phyloP scores from a whole-genome alignment of 176 grass and related monocot genomes.

The Cenchrus americanus region DNA sequence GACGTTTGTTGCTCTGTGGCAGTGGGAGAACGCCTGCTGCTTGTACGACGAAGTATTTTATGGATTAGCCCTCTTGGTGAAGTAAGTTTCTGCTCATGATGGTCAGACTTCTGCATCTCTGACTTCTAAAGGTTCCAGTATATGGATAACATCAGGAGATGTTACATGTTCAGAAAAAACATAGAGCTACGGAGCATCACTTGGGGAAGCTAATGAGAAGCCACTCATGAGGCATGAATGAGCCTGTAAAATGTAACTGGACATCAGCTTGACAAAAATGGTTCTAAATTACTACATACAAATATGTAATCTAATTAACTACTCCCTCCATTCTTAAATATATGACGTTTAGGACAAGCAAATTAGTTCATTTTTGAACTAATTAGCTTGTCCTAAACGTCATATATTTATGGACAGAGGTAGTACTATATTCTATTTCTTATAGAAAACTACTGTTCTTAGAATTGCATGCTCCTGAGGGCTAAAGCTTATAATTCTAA shows the following conservation, averaged over 20 bases:
- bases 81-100: constrained; percentile 68
- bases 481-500: constrained; percentile 3
- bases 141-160: constrained; percentile 37
- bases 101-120: constrained; percentile 82
- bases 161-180: constrained; percentile 42
- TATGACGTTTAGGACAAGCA: too few species aligned
- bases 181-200: constrained; percentile 30
- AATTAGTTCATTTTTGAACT: too few species aligned
- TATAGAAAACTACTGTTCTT: background rate
- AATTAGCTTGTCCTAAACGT: too few species aligned
- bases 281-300: background rate
- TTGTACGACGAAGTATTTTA: constrained; percentile 75
- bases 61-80: constrained; percentile 74
- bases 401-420: too few species aligned
- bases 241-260: constrained; percentile 43
- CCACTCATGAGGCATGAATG: background rate
- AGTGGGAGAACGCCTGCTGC: constrained; percentile 66
- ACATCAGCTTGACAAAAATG: constrained; percentile 33
- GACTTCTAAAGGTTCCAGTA: constrained; percentile 43
- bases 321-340: background rate
- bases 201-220: constrained; percentile 33
- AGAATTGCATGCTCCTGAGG: constrained; percentile 2
- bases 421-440: background rate
- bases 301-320: background rate
- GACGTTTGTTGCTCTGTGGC: constrained; percentile 65